phyloP scores from a whole-genome alignment of 495 filamentous ascomycete genomes.

The Chaetomium tenue region DNA sequence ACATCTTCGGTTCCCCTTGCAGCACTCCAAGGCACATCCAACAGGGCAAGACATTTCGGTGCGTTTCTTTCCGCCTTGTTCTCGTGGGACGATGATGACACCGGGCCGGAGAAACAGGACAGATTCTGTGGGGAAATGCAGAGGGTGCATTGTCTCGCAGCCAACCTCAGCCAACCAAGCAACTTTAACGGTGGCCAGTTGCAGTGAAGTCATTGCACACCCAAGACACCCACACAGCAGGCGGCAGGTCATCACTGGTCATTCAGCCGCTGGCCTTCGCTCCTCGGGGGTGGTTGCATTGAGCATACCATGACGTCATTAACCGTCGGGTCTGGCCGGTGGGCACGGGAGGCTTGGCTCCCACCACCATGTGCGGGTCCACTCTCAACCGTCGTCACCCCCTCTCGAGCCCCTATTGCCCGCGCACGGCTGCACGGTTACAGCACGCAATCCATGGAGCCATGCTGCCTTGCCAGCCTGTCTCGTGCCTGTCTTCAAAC shows the following conservation, averaged over 20 bases:
- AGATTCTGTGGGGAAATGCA: background rate
- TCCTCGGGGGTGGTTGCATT: background rate
- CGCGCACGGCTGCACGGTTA: no score
- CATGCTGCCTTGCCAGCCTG: background rate
- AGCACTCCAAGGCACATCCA: no score
- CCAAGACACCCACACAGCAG: no score
- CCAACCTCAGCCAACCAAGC: background rate
- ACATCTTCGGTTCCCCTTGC: background rate
- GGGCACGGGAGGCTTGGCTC: background rate
- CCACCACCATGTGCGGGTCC: background rate
- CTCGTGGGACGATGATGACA: conserved; percentile 2
- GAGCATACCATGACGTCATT: background rate
- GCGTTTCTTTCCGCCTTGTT: background rate
- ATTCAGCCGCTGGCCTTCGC: background rate
- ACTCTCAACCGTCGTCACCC: background rate
- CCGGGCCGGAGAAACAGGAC: background rate
- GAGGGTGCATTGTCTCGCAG: background rate
- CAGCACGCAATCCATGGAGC: no score
- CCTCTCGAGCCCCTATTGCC: background rate
- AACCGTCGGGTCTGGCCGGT: background rate
- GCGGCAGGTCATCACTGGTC: no score
- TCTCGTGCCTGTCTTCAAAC: background rate
- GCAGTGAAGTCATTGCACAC: background rate
- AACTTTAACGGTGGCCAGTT: background rate
- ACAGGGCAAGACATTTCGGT: background rate